These are phyloP conservation scores for Tothia fuscella DNA, from an alignment of 2,329 filamentous ascomycete species.

Conservation along the genomic window DNA sequence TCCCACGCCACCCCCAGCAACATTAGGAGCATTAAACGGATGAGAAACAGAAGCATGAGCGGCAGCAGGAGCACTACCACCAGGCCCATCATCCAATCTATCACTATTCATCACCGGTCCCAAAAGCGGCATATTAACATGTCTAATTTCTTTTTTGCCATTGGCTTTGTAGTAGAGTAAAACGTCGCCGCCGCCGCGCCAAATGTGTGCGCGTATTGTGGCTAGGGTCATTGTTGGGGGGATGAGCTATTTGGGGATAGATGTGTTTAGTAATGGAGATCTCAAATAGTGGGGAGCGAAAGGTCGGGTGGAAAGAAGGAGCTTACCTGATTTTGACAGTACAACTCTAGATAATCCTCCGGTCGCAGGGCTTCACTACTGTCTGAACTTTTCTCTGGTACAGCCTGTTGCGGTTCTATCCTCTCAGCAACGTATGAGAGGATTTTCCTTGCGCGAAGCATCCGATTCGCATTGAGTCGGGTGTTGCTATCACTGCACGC, in stretches of 20 bases:
- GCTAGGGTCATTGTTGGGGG: slow-evolving; percentile 83
- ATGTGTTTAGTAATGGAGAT: slow-evolving; percentile 27
- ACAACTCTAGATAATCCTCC: slow-evolving; percentile 89
- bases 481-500: slow-evolving; percentile 66
- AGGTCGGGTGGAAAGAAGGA: too few species aligned
- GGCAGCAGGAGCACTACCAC: too few species aligned
- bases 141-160: slow-evolving; percentile 54
- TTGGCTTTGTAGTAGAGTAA: slow-evolving; percentile 85
- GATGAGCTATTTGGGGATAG: slow-evolving; percentile 38
- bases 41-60: too few species aligned
- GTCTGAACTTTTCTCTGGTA: slow-evolving; percentile 4
- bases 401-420: slow-evolving; percentile 45
- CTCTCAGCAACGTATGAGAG: slow-evolving; percentile 83
- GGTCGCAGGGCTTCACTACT: slow-evolving; percentile 45
- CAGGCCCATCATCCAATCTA: too few species aligned
- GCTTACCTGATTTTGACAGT: slow-evolving; percentile 82
- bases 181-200: slow-evolving; percentile 92
- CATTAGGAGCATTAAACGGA: too few species aligned
- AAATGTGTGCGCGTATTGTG: slow-evolving; percentile 80
- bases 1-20: too few species aligned
- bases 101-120: too few species aligned
- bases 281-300: slow-evolving; percentile 8
- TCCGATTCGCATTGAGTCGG: slow-evolving; percentile 87
- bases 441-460: slow-evolving; percentile 93
- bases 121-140: too few species aligned